Conservation (phyloP, 164 flowering plant species). For the Litsea cubeba region DNA sequence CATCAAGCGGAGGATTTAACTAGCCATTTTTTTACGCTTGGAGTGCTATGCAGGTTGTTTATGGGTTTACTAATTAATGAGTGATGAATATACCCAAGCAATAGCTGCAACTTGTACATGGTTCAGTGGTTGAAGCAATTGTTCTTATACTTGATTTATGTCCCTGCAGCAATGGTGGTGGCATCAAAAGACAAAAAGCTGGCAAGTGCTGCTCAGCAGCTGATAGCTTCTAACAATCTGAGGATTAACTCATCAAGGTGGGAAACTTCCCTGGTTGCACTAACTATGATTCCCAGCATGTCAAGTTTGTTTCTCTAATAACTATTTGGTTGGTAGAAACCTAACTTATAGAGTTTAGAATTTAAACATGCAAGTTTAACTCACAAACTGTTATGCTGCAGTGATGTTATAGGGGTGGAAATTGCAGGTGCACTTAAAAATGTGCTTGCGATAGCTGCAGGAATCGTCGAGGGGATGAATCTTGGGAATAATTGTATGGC, state of each 20-base stretch:
- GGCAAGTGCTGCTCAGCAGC: conserved; percentile 81
- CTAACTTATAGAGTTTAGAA: neutral
- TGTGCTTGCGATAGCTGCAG: conserved; percentile 97
- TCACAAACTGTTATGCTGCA: conserved; percentile 63
- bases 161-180: conserved; percentile 82
- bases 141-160: conserved; percentile 12
- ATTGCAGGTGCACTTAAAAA: conserved; percentile 99
- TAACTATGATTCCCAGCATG: neutral
- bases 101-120: conserved; percentile 5
- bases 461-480: conserved; percentile 92
- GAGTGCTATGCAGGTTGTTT: conserved; percentile 7
- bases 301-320: neutral
- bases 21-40: conserved; percentile 2
- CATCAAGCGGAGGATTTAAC: neutral
- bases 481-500: conserved; percentile 98
- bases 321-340: neutral
- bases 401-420: conserved; percentile 99
- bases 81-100: conserved; percentile 1
- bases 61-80: neutral
- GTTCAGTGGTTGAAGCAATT: conserved; percentile 2
- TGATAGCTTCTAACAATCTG: conserved; percentile 69
- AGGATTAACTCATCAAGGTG: conserved; percentile 93
- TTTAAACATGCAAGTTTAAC: conserved; percentile 22
- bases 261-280: neutral
- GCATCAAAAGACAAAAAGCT: conserved; percentile 88